Evolutionary conservation across 139 green algal genomes (phyloP).

Genomic region (Chlamydomonas sp.): DNA sequence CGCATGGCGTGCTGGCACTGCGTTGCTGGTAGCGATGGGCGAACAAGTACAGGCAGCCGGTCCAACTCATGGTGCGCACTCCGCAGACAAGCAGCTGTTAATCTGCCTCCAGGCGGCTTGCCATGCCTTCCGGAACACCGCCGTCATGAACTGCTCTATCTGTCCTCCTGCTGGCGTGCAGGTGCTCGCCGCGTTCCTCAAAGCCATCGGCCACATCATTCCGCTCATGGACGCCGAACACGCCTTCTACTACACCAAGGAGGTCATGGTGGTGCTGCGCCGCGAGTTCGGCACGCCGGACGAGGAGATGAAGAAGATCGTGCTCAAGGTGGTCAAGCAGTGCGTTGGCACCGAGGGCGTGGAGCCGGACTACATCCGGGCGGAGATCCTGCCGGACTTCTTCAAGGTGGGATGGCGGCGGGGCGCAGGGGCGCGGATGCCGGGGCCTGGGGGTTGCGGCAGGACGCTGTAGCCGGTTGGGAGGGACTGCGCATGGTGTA

Average conservation of each 20-base stretch:
- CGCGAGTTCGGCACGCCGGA: conserved; percentile 98
- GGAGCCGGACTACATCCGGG: conserved; percentile 92
- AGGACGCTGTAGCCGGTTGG: too few species aligned
- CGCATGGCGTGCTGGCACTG: not conserved
- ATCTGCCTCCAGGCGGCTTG: too few species aligned
- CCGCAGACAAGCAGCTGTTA: too few species aligned
- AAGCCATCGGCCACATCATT: conserved; percentile 98
- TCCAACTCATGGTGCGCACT: not conserved
- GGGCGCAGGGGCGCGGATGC: not conserved
- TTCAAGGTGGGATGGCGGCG: conserved; percentile 70
- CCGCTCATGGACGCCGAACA: conserved; percentile 99
- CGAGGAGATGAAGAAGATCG: conserved; percentile 99
- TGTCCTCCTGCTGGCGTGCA: conserved; percentile 27
- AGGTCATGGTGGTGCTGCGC: conserved; percentile 98
- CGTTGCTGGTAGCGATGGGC: not conserved
- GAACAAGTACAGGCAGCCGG: not conserved
- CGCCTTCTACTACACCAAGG: conserved; percentile 97
- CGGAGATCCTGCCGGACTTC: conserved; percentile 96
- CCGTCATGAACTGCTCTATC: not conserved
- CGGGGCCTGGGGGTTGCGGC: not conserved
- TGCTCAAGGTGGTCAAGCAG: conserved; percentile 99
- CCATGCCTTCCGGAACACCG: not conserved
- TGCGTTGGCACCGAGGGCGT: conserved; percentile 97
- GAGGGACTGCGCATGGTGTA: too few species aligned
- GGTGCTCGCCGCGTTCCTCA: conserved; percentile 90